A percentile compares a stretch with the other conserved stretches of the same genome.
Conservation (phyloP, 2,329 filamentous ascomycete species). For the Tolypocladium capitatum region DNA sequence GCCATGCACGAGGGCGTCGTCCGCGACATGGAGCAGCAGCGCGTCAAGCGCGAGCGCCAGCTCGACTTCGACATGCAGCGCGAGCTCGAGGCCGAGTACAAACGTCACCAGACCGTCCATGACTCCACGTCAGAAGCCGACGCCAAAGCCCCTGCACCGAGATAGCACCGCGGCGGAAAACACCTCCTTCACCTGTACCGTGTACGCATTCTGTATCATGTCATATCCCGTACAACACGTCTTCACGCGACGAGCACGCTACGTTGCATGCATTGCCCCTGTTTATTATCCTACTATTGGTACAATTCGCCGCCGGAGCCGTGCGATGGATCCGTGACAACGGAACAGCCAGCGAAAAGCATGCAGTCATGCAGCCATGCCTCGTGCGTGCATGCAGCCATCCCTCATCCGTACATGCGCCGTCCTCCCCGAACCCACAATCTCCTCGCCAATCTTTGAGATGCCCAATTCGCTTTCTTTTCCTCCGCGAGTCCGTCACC, state of each 20-base stretch:
- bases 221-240: slow-evolving; percentile 4
- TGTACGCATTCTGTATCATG: neutral
- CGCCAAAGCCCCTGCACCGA: slow-evolving; percentile 5
- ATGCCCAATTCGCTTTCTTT: neutral
- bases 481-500: neutral
- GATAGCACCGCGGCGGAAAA: slow-evolving; percentile 7
- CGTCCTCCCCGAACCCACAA: slow-evolving; percentile 3
- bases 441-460: neutral
- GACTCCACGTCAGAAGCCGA: slow-evolving; percentile 16
- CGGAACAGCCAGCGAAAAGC: neutral
- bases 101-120: slow-evolving; percentile 70
- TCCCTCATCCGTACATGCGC: slow-evolving; percentile 9
- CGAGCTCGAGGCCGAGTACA: slow-evolving; percentile 76
- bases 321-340: neutral
- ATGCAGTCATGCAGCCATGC: neutral
- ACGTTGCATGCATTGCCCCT: neutral
- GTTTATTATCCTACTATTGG: slow-evolving; percentile 9
- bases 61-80: slow-evolving; percentile 90
- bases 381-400: slow-evolving; percentile 5
- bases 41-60: slow-evolving; percentile 78
- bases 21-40: slow-evolving; percentile 88
- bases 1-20: slow-evolving; percentile 93
- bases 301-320: slow-evolving; percentile 6
- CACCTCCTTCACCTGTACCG: neutral
- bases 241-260: neutral